These are phyloP conservation scores for Alliaria petiolata DNA, from an alignment of 345 rosid species.

Conservation along the genomic window DNA sequence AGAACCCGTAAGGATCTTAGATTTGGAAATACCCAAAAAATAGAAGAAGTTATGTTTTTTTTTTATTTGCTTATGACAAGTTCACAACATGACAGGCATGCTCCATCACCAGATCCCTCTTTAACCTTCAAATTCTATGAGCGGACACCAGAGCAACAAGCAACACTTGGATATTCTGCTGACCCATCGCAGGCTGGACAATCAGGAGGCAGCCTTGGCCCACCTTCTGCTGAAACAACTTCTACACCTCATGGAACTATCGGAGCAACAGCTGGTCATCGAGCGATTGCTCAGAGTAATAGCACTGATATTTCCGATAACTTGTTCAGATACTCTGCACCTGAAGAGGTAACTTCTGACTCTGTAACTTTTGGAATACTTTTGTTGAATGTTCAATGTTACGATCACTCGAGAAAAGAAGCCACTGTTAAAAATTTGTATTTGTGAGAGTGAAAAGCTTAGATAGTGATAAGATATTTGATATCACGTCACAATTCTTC, in stretches of 20 bases:
- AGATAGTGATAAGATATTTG: not conserved
- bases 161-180: slow-evolving; percentile 62
- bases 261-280: slow-evolving; percentile 83
- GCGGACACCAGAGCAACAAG: slow-evolving; percentile 85
- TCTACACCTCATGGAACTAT: slow-evolving; percentile 67
- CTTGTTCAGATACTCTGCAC: slow-evolving; percentile 73
- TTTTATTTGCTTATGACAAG: not conserved
- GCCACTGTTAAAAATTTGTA: not conserved
- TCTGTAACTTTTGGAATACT: not conserved
- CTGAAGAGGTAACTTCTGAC: slow-evolving; percentile 66
- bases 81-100: slow-evolving; percentile 46
- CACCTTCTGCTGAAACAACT: slow-evolving; percentile 30
- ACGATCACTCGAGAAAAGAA: not conserved
- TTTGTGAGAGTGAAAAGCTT: not conserved
- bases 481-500: not conserved
- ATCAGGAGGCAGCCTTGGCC: slow-evolving; percentile 27
- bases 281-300: slow-evolving; percentile 86
- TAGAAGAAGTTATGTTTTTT: not conserved
- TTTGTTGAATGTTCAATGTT: not conserved
- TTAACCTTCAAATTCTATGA: slow-evolving; percentile 75
- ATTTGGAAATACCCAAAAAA: not conserved
- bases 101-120: slow-evolving; percentile 82
- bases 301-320: slow-evolving; percentile 75
- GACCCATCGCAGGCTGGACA: slow-evolving; percentile 48
- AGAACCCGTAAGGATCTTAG: slow-evolving; percentile 69